Percentiles rank a stretch among this genome's conserved stretches.
These are phyloP conservation scores for Cynanchum wilfordii DNA, from an alignment of 257 asterid genomes.

Conservation along the genomic window DNA sequence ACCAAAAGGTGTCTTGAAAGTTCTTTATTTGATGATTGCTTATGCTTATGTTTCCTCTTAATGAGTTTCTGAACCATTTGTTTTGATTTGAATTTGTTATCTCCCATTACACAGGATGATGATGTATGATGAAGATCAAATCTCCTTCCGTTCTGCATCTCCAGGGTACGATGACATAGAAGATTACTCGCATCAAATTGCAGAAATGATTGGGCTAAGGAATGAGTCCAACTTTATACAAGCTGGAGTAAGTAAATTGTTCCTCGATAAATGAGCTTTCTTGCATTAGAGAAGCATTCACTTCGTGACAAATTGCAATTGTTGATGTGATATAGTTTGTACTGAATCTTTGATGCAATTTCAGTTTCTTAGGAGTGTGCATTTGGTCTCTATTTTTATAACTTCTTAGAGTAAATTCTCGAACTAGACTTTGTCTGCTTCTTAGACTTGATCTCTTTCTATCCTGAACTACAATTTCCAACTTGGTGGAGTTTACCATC, in stretches of 20 bases:
- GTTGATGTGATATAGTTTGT: neutral
- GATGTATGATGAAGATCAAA: slow-evolving; percentile 98
- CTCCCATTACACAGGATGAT: slow-evolving; percentile 62
- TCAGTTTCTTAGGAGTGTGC: neutral
- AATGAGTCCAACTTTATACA: slow-evolving; percentile 75
- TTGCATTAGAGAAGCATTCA: neutral
- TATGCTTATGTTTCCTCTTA: neutral
- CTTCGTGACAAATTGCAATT: neutral
- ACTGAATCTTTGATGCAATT: neutral
- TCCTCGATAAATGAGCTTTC: slow-evolving; percentile 3
- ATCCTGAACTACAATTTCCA: neutral
- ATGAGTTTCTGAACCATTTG: neutral
- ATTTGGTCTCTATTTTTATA: neutral
- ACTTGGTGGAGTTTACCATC: neutral
- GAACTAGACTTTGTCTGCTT: neutral
- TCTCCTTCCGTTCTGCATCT: slow-evolving; percentile 86
- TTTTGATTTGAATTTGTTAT: neutral
- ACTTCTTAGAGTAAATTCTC: neutral
- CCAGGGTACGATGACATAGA: slow-evolving; percentile 82
- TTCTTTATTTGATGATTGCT: slow-evolving; percentile 7
- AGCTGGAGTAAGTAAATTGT: slow-evolving; percentile 72
- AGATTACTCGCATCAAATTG: slow-evolving; percentile 97
- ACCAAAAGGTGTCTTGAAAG: slow-evolving; percentile 70
- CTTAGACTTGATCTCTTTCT: neutral
- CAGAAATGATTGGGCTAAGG: slow-evolving; percentile 90